Base-by-base conservation (phyloP, 2,329 filamentous ascomycete genomes). In the Microdochium trichocladiopsis region DNA sequence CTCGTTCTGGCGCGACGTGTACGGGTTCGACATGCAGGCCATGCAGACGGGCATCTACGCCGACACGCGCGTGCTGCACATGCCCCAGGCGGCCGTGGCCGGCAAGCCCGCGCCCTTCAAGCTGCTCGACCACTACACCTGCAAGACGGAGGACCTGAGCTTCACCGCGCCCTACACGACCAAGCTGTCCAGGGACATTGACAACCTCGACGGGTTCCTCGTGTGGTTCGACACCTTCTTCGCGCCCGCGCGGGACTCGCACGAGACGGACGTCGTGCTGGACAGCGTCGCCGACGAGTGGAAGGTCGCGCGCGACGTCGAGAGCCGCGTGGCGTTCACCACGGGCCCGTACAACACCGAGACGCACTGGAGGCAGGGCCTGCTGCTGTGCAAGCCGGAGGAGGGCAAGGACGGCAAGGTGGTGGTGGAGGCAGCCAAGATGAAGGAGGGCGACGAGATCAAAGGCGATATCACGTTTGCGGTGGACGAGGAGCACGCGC, bases 151-250 rank as follows among this genome's bases (percentile, higher is more conserved):
- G 36, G 90, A 96, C 60, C 76, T 96, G 18, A 79, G 82, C 16
- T 96, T 96, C 71, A 81, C 80, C 48, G 80, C 83, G 9, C 71
- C 79, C 3, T 95, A 90, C 73, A 66, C 78, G 51, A 78, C 84
- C 10, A 78, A 73, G 16, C 64, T 94, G 5, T 77, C 74, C 1
- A 71, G 78, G 47, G 80, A 87, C 55, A 74, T 86, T 52, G 83
- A 88, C 54, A 73, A 76, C 2, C 72, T 96, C n/a, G 90, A 96
- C 64, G 93, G 90, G 4, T 95, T 91, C 68, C 77, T 90, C 14
- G 80, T 96, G 59, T 96, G 92, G 90, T 96, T 96, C 66, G 93
- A 97, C 67, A 93, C 87, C 23, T 94, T 94, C 75, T 96, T 96
- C 70, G 81, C 87, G 58, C 82, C 84, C 10, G 79, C 80, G 0